These are phyloP conservation scores for Diaporthe eres DNA, from an alignment of 2,329 filamentous ascomycete genomes.

Conservation along the genomic window DNA sequence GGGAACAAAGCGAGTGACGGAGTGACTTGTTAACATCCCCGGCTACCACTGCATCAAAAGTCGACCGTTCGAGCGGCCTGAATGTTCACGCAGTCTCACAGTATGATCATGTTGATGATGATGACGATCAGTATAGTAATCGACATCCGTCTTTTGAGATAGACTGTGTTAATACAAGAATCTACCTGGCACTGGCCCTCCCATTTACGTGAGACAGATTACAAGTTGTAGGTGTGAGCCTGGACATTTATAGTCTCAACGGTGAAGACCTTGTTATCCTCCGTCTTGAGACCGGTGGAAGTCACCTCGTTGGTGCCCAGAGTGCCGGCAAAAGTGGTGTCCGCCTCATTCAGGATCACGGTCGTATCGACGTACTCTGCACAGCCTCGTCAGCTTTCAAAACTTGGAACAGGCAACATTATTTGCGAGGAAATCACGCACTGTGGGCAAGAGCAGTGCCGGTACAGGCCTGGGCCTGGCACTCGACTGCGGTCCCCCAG, in stretches of 20 bases:
- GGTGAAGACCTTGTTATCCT: slow-evolving; percentile 16
- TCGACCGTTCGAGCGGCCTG: too few species aligned
- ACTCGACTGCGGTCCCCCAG: slow-evolving; percentile 26
- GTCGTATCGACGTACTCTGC: slow-evolving; percentile 26
- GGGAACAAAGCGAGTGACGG: too few species aligned
- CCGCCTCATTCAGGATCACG: slow-evolving; percentile 14
- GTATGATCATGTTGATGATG: not conserved
- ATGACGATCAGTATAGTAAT: not conserved
- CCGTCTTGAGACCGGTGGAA: slow-evolving; percentile 12
- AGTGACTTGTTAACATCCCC: too few species aligned
- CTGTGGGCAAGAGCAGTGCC: slow-evolving; percentile 25
- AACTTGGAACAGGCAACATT: not conserved
- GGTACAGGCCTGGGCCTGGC: slow-evolving; percentile 22
- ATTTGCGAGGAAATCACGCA: not conserved
- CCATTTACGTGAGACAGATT: not conserved
- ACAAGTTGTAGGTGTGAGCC: slow-evolving; percentile 24
- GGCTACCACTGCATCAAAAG: too few species aligned
- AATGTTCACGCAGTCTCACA: not conserved
- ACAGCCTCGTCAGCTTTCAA: not conserved
- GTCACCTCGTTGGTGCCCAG: slow-evolving; percentile 1
- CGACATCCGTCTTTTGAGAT: not conserved
- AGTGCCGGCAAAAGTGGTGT: slow-evolving; percentile 23
- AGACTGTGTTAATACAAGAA: not conserved
- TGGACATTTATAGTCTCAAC: slow-evolving; percentile 30
- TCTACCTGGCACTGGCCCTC: not conserved